phyloP scores from a whole-genome alignment of 2,329 filamentous ascomycete genomes.

The Penicillium verrucosum region DNA sequence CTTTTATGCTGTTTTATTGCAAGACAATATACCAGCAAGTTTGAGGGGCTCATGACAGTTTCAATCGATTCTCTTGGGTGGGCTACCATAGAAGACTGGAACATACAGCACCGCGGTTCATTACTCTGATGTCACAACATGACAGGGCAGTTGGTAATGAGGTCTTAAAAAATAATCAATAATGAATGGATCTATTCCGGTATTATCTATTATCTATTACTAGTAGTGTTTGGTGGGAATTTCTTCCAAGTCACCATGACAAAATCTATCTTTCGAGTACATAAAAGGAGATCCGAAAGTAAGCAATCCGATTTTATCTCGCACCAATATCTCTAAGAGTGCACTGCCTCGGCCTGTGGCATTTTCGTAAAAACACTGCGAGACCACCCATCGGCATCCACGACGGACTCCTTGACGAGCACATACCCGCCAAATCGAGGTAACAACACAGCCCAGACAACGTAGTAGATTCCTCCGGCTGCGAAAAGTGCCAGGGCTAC shows the following conservation, averaged over 20 bases:
- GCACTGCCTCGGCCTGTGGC: constrained; percentile 30
- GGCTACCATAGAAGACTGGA: constrained; percentile 48
- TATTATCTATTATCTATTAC: not conserved
- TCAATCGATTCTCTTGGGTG: constrained; percentile 33
- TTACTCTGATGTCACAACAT: constrained; percentile 5
- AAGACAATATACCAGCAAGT: constrained; percentile 44
- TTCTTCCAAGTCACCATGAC: not conserved
- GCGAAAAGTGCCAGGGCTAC: constrained; percentile 52
- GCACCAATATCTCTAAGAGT: not conserved
- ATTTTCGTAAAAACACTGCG: constrained; percentile 52
- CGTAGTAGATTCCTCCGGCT: constrained; percentile 51
- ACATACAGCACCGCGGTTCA: constrained; percentile 27
- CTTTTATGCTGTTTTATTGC: constrained; percentile 32
- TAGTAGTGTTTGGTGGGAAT: not conserved
- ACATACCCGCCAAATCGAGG: constrained; percentile 48
- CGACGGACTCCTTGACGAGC: constrained; percentile 53
- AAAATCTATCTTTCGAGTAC: not conserved
- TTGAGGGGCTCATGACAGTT: constrained; percentile 45
- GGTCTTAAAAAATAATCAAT: not conserved
- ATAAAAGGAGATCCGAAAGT: not conserved
- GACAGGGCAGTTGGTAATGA: not conserved
- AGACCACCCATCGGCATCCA: constrained; percentile 64
- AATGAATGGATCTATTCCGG: not conserved
- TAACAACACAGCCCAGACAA: constrained; percentile 50
- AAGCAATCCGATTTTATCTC: not conserved